These are phyloP conservation scores for Aspergillus diversus DNA, from an alignment of 495 filamentous ascomycete species.

Conservation along the genomic window DNA sequence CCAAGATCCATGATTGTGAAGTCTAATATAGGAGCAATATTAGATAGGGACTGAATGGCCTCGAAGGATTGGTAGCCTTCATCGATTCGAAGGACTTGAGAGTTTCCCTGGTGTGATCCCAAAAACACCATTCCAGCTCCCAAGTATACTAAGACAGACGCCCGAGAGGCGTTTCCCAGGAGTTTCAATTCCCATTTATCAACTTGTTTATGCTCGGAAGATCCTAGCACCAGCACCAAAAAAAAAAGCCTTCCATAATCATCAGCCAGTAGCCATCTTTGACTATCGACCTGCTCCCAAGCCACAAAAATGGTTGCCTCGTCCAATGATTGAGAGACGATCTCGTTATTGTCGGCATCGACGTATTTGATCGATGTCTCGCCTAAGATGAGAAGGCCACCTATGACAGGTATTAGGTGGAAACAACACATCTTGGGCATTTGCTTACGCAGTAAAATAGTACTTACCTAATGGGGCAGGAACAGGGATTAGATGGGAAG, in stretches of 20 bases:
- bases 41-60: constrained; percentile 76
- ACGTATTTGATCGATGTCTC: constrained; percentile 85
- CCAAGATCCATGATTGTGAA: constrained; percentile 96
- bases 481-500: constrained; percentile 84
- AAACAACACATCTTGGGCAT: background rate
- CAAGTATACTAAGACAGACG: constrained; percentile 78
- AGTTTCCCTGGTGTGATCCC: constrained; percentile 91
- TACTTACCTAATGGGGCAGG: constrained; percentile 59
- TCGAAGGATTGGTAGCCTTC: constrained; percentile 51
- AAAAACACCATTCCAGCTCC: constrained; percentile 77
- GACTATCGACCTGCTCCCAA: constrained; percentile 82
- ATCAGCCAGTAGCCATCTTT: constrained; percentile 84
- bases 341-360: constrained; percentile 67
- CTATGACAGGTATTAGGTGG: constrained; percentile 35
- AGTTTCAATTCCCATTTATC: constrained; percentile 65
- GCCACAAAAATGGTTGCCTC: constrained; percentile 82
- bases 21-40: constrained; percentile 89
- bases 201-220: constrained; percentile 57
- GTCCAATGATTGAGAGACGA: constrained; percentile 61
- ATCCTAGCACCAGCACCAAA: constrained; percentile 71
- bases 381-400: constrained; percentile 80
- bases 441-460: background rate
- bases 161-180: constrained; percentile 73
- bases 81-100: constrained; percentile 73
- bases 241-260: constrained; percentile 84